phyloP scores from a whole-genome alignment of 78 protist species.

The Carpediemonas membranifera region DNA sequence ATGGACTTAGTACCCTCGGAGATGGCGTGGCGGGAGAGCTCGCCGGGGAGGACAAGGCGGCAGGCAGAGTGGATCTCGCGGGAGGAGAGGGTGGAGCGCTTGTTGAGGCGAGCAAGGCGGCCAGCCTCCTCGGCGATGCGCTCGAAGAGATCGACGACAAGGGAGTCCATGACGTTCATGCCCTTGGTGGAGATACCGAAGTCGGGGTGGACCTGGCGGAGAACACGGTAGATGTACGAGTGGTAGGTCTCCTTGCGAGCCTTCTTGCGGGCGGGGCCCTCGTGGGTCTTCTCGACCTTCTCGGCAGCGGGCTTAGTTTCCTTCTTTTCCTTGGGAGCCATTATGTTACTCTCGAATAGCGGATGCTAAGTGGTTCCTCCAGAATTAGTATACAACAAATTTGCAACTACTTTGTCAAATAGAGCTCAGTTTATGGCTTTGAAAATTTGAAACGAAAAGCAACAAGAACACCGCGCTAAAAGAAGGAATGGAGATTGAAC shows the following conservation, averaged over 20 bases:
- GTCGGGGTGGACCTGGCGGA: slow-evolving; percentile 65
- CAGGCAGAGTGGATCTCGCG: slow-evolving; percentile 79
- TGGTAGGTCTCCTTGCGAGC: slow-evolving; percentile 34
- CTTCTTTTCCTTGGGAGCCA: too few relatives aligned
- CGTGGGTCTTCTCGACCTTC: too few relatives aligned
- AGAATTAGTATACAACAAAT: too few relatives aligned
- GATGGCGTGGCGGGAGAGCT: slow-evolving; percentile 84
- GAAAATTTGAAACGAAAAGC: too few relatives aligned
- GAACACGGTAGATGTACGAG: slow-evolving; percentile 60
- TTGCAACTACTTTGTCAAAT: too few relatives aligned
- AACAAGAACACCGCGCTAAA: too few relatives aligned
- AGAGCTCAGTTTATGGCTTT: too few relatives aligned
- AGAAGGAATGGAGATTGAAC: too few relatives aligned
- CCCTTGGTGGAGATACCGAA: slow-evolving; percentile 64
- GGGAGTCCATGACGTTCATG: slow-evolving; percentile 69
- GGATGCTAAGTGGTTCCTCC: too few relatives aligned
- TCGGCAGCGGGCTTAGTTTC: too few relatives aligned
- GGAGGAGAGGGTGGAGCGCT: slow-evolving; percentile 28
- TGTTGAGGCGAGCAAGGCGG: slow-evolving; percentile 60
- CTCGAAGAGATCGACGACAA: slow-evolving; percentile 70
- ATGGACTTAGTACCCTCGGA: slow-evolving; percentile 81
- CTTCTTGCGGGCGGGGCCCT: too few relatives aligned
- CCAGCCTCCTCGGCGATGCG: slow-evolving; percentile 66
- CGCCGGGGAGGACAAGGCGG: slow-evolving; percentile 76
- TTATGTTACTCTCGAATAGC: too few relatives aligned